Percentiles rank a stretch among this genome's conserved stretches.
Conservation (phyloP, 1,139 yeast genomes). For the Lodderomyces theae region DNA sequence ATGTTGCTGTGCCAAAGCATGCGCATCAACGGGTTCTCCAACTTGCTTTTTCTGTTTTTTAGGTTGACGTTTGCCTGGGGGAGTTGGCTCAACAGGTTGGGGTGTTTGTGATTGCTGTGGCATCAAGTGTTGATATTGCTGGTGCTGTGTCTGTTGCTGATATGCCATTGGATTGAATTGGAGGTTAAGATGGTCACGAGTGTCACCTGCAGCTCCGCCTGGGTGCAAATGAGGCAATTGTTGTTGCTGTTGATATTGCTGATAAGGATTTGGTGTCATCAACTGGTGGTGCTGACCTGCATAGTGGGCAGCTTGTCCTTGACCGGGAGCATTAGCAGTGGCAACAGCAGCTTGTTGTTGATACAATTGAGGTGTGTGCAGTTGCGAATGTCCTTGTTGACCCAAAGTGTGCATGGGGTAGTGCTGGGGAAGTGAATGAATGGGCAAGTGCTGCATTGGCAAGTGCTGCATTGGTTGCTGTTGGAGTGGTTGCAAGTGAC, state of each 20-base stretch:
- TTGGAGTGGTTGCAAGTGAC: constrained; percentile 8
- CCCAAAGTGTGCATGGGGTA: constrained; percentile 23
- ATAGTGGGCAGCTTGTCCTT: constrained; percentile 4
- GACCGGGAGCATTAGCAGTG: constrained; percentile 2
- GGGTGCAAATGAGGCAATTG: constrained; percentile 7
- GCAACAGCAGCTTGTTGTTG: constrained; percentile 4
- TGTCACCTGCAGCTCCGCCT: constrained; percentile 13
- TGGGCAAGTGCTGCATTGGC: constrained; percentile 10
- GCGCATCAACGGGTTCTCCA: constrained; percentile 17
- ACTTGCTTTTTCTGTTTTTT: constrained; percentile 15
- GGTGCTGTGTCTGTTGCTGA: constrained; percentile 19
- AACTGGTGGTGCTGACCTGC: constrained; percentile 11
- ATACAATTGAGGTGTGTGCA: constrained; percentile 6
- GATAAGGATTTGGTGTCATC: constrained; percentile 7
- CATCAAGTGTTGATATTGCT: constrained; percentile 15
- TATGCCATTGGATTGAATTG: constrained; percentile 23
- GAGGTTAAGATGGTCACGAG: constrained; percentile 20
- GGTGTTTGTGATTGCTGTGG: constrained; percentile 11
- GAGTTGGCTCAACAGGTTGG: constrained; percentile 6
- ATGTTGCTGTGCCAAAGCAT: constrained; percentile 17
- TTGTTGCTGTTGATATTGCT: constrained; percentile 12
- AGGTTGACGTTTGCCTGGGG: constrained; percentile 16
- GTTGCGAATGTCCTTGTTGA: constrained; percentile 13
- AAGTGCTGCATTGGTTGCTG: constrained; percentile 10
- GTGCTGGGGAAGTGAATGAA: constrained; percentile 12